Base-by-base conservation (phyloP, 2,329 filamentous ascomycete species). In the Talaromyces albobiverticillius region DNA sequence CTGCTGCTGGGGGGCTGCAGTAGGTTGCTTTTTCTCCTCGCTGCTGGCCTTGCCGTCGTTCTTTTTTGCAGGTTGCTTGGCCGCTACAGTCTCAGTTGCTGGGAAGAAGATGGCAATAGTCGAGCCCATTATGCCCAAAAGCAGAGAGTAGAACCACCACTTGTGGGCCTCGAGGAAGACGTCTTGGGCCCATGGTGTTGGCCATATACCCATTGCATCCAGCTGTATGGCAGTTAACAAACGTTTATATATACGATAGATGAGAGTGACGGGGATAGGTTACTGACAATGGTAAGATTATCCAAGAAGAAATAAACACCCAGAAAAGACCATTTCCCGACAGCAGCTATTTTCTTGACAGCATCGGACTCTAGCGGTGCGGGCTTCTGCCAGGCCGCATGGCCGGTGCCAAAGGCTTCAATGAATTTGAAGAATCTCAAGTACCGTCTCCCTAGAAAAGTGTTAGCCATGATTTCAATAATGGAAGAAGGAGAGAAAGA, bases 361-460 rank as follows among this genome's bases (percentile, higher is more conserved):
- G 8, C 46, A 42, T 49, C 31, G 46, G 23, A 18, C 46, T 48
- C 50, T 29, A 20, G 32, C 1, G 40, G 22, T 4, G 52, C 42
- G 13, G 55, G 53, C 34, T 55, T 42, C 13, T 67, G 47, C 53
- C 53, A 60, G 76, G 82, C 26, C 2, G 65, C 63, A 64, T 77
- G 79, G 1, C 83, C 81, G 2, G 72, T 66, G 22, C 74, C 65
- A 60, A 88, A 85, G 46, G 76, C 78, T 43, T 84, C 82, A 50
- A 88, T 70, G 65, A 86, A 89, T 62, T 85, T 84, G 66, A 89
- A 87, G 54, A 88, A 73, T 11, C 88, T 83, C 64, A 90, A 79
- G 69, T 82, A 84, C 20, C 86, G 81, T 34, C 88, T 78, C 26
- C 72, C 78, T 79, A n/a, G n/a, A 16, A 48, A n/a, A 14, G 53